These are phyloP conservation scores for Cyberlindnera galapagoensis DNA, from an alignment of 805 yeast genomes.

Conservation along the genomic window DNA sequence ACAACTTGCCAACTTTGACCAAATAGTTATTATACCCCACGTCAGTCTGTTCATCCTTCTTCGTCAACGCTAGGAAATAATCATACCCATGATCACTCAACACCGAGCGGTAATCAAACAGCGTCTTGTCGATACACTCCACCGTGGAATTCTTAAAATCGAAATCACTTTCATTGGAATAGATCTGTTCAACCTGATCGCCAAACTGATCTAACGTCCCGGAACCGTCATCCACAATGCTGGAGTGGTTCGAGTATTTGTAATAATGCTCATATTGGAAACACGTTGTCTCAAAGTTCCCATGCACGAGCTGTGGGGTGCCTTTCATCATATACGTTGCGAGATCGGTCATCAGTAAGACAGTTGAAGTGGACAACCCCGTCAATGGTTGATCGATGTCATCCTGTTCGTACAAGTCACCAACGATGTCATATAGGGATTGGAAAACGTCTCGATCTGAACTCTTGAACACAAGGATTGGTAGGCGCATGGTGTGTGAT, in stretches of 20 bases:
- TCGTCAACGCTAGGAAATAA: conserved; percentile 28
- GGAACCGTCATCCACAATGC: conserved; percentile 1
- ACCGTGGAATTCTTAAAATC: conserved; percentile 8
- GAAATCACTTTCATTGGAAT: conserved; percentile 6
- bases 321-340: conserved; percentile 10
- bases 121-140: conserved; percentile 5
- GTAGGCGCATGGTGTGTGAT: too few species aligned
- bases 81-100: conserved; percentile 10
- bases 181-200: not conserved
- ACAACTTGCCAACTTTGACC: too few species aligned
- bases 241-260: conserved; percentile 1
- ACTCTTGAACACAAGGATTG: too few species aligned
- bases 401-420: too few species aligned
- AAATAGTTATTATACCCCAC: too few species aligned
- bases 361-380: conserved; percentile 11
- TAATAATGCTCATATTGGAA: conserved; percentile 8
- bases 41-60: conserved; percentile 40
- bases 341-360: conserved; percentile 10
- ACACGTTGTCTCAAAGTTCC: conserved; percentile 9
- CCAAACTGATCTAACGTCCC: not conserved
- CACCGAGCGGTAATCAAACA: conserved; percentile 12
- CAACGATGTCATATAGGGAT: too few species aligned
- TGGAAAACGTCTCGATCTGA: too few species aligned
- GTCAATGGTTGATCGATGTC: too few species aligned
- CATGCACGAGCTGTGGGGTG: conserved; percentile 4